Conservation (phyloP, 148 eudicot genomes). For the Rhododendron mucronatum region DNA sequence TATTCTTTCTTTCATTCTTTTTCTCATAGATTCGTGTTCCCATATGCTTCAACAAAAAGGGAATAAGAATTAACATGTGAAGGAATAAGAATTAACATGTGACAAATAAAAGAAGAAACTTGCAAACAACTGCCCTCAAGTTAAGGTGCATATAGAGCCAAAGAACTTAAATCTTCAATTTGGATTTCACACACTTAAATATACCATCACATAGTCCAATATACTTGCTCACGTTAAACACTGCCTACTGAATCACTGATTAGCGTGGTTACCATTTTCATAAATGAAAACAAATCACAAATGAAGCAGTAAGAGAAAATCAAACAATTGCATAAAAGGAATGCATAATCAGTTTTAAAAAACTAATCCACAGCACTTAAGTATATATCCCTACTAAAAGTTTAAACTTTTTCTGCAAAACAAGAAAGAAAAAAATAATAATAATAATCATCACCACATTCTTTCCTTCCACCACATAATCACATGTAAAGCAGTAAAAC, state of each 20-base stretch:
- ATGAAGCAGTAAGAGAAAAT: background rate
- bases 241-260: background rate
- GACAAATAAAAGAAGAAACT: background rate
- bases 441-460: background rate
- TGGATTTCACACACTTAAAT: background rate
- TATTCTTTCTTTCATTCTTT: background rate
- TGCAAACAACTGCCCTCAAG: background rate
- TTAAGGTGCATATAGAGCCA: background rate
- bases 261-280: background rate
- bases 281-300: background rate
- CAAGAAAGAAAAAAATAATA: background rate
- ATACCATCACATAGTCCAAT: background rate
- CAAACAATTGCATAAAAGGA: background rate
- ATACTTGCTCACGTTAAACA: background rate
- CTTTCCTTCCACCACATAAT: background rate
- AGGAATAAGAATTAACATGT: background rate
- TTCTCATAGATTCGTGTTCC: background rate
- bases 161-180: background rate
- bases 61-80: background rate
- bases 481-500: background rate
- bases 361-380: background rate
- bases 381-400: background rate
- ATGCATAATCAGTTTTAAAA: background rate
- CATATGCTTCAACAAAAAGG: background rate
- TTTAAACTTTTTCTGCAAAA: background rate